Conservation (phyloP, 805 yeast genomes). For the Ogataea methanolica region DNA sequence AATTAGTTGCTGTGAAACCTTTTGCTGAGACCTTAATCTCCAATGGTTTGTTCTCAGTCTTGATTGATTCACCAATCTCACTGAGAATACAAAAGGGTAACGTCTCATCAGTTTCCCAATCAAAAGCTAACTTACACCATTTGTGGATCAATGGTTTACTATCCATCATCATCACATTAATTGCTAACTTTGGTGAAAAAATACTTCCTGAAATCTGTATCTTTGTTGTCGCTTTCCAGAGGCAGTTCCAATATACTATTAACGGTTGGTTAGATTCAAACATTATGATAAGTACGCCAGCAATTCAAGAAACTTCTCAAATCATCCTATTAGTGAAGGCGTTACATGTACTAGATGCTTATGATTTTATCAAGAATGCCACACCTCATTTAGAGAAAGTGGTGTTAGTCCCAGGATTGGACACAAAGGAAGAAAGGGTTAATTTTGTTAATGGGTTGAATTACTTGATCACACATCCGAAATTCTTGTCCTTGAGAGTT, state of each 20-base stretch:
- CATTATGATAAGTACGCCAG: slow-evolving; percentile 45
- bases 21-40: slow-evolving; percentile 65
- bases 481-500: slow-evolving; percentile 67
- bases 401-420: slow-evolving; percentile 52
- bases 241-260: slow-evolving; percentile 61
- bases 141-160: slow-evolving; percentile 87
- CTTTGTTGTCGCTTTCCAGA: slow-evolving; percentile 57
- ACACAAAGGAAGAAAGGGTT: slow-evolving; percentile 52
- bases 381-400: slow-evolving; percentile 15
- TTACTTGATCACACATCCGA: slow-evolving; percentile 81
- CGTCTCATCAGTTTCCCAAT: slow-evolving; percentile 44
- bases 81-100: slow-evolving; percentile 61
- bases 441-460: slow-evolving; percentile 58
- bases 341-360: slow-evolving; percentile 48
- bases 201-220: slow-evolving; percentile 61
- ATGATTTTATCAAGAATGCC: slow-evolving; percentile 35
- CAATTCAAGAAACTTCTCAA: slow-evolving; percentile 63
- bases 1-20: slow-evolving; percentile 53
- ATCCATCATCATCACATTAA: slow-evolving; percentile 55
- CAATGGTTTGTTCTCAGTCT: slow-evolving; percentile 59
- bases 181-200: slow-evolving; percentile 59
- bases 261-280: slow-evolving; percentile 55
- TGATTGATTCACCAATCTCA: slow-evolving; percentile 74
- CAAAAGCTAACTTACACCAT: slow-evolving; percentile 51
- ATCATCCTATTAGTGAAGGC: slow-evolving; percentile 59